Percentiles rank a stretch among this genome's conserved stretches.
phyloP scores from a whole-genome alignment of 2,329 filamentous ascomycete genomes.

The Fusarium subglutinans region DNA sequence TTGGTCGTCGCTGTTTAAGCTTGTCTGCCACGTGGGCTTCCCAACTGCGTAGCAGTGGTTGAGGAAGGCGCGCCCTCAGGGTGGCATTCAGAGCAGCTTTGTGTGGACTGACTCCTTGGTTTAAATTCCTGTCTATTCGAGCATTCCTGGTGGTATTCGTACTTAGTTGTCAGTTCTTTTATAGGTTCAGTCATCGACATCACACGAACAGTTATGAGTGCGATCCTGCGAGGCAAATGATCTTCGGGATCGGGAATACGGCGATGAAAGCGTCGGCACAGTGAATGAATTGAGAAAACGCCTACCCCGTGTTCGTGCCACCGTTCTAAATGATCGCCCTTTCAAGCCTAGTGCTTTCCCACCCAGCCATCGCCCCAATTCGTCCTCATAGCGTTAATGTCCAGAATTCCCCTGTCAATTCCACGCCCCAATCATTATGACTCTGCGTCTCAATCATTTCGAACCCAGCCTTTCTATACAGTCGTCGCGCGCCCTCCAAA shows the following conservation, averaged over 20 bases:
- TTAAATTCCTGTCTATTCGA: not conserved
- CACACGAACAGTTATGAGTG: accelerated
- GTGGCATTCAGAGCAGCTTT: not conserved
- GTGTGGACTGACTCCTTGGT: not conserved
- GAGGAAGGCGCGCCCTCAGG: not conserved
- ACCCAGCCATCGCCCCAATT: not conserved
- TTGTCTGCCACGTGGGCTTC: not conserved
- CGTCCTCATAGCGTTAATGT: not conserved
- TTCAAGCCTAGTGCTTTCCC: not conserved
- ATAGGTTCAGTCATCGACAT: accelerated
- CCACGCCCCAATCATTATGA: not conserved
- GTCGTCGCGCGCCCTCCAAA: not conserved
- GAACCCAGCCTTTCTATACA: not conserved
- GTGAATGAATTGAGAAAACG: too few species aligned
- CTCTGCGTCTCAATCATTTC: not conserved
- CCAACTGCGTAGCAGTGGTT: too few species aligned
- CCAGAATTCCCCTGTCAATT: not conserved
- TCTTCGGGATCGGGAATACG: too few species aligned
- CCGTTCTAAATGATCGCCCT: not conserved
- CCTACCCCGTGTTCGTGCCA: too few species aligned
- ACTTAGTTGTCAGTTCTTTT: too few species aligned
- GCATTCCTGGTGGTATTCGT: not conserved
- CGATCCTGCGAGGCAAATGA: too few species aligned
- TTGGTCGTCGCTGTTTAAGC: not conserved
- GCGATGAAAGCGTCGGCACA: too few species aligned